Evolutionary conservation across 768 basidiomycete species (phyloP).

Genomic region (Hygrocybe coccinea): DNA sequence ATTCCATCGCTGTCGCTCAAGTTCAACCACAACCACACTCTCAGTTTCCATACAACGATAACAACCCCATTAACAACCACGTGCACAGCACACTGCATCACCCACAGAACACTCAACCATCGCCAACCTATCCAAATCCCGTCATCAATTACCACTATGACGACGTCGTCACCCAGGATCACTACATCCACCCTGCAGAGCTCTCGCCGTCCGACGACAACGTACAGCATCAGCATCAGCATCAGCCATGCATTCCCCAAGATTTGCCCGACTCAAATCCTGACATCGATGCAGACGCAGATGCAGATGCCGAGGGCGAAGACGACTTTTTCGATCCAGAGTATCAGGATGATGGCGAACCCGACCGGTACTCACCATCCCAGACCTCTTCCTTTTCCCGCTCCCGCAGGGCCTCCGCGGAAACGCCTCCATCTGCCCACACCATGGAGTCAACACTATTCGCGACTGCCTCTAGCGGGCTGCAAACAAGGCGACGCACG

Average conservation of each 20-base stretch:
- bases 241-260: not conserved
- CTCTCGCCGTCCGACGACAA: not conserved
- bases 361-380: not conserved
- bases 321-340: slow-evolving; percentile 14
- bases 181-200: not conserved
- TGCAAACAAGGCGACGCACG: slow-evolving; percentile 21
- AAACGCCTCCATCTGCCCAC: not conserved
- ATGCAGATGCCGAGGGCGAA: slow-evolving; percentile 34
- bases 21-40: not conserved
- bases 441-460: not conserved
- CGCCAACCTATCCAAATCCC: not conserved
- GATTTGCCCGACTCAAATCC: not conserved
- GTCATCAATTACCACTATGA: not conserved
- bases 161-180: not conserved
- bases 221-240: not conserved
- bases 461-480: not conserved
- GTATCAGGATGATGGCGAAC: slow-evolving; percentile 7
- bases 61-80: not conserved
- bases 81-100: no score
- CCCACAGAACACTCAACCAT: not conserved
- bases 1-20: no score
- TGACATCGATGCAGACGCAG: slow-evolving; percentile 8
- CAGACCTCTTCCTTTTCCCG: not conserved
- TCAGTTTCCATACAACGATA: not conserved
- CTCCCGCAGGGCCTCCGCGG: not conserved